phyloP scores from a whole-genome alignment of 108 stramenopile species.

The Cyclotella kingstonii region DNA sequence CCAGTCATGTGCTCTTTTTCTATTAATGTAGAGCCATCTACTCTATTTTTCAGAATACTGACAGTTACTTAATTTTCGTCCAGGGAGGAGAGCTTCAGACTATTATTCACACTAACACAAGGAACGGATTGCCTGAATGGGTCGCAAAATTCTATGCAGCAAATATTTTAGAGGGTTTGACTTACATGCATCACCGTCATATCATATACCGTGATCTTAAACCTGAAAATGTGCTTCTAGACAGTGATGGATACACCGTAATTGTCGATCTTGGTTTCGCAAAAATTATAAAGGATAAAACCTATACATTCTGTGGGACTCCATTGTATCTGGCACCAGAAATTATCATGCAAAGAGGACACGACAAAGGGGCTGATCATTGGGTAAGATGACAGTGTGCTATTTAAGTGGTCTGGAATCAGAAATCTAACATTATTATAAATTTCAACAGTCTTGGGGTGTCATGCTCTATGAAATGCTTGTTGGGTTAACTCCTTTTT shows the following conservation, averaged over 20 bases:
- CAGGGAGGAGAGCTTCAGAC: constrained; percentile 82
- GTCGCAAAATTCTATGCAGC: constrained; percentile 72
- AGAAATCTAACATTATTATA: constrained; percentile 9
- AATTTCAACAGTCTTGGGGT: constrained; percentile 69
- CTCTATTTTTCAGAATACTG: no score
- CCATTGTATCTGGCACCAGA: constrained; percentile 97
- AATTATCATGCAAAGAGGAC: constrained; percentile 92
- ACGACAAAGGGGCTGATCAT: constrained; percentile 97
- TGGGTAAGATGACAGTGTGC: constrained; percentile 49
- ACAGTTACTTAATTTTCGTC: no score
- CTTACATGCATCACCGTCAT: constrained; percentile 63
- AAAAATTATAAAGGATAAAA: constrained; percentile 81
- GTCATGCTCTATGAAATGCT: constrained; percentile 96
- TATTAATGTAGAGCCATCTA: no score
- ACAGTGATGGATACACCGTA: constrained; percentile 84
- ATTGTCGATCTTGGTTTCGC: constrained; percentile 93
- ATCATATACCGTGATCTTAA: constrained; percentile 97
- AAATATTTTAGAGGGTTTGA: constrained; percentile 66
- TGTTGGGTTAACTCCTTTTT: constrained; percentile 81
- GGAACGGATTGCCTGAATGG: constrained; percentile 64
- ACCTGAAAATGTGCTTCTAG: constrained; percentile 92
- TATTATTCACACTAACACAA: constrained; percentile 61
- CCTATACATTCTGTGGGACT: constrained; percentile 94
- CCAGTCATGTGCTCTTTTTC: no score
- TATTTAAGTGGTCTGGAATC: background rate